A percentile compares a stretch with the other conserved stretches of the same genome.
phyloP scores from a whole-genome alignment of 75 land plant species.

The Adiantum capillusveneris region DNA sequence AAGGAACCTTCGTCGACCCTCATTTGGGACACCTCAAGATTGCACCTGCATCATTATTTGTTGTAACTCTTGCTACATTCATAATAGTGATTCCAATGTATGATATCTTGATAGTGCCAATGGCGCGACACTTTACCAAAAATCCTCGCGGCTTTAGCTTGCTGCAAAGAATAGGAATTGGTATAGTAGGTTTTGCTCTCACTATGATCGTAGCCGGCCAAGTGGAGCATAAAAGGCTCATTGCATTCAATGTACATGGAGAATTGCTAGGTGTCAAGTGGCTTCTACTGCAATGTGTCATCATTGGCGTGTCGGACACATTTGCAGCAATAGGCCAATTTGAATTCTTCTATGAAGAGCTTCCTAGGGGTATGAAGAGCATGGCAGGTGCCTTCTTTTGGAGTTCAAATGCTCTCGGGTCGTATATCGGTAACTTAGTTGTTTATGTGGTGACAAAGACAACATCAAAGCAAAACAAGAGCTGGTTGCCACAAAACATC shows the following conservation, averaged over 20 bases:
- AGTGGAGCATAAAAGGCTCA: conserved; percentile 30
- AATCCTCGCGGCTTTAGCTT: conserved; percentile 48
- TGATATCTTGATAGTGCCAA: conserved; percentile 36
- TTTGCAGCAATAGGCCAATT: conserved; percentile 36
- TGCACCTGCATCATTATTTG: conserved; percentile 41
- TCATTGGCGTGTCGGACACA: conserved; percentile 46
- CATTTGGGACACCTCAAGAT: conserved; percentile 41
- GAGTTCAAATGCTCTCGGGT: conserved; percentile 13
- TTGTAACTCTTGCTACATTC: conserved; percentile 39
- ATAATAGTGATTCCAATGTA: conserved; percentile 28
- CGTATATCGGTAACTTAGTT: conserved; percentile 27
- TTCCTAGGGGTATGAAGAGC: conserved; percentile 35
- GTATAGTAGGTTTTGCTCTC: conserved; percentile 21
- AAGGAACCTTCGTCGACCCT: conserved; percentile 33
- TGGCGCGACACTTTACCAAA: conserved; percentile 18
- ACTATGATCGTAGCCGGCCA: conserved; percentile 37
- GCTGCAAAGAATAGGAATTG: conserved; percentile 50
- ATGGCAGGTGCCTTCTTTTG: conserved; percentile 16
- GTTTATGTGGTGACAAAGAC: conserved; percentile 11
- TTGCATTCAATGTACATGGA: conserved; percentile 14
- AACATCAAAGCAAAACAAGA: conserved; percentile 11
- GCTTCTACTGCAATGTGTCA: conserved; percentile 50
- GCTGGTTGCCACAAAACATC: conserved; percentile 52
- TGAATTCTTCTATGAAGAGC: conserved; percentile 74
- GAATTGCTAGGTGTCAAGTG: conserved; percentile 37